Base-by-base conservation (phyloP, 768 basidiomycete genomes). In the Strobilomyces echinocephalus region DNA sequence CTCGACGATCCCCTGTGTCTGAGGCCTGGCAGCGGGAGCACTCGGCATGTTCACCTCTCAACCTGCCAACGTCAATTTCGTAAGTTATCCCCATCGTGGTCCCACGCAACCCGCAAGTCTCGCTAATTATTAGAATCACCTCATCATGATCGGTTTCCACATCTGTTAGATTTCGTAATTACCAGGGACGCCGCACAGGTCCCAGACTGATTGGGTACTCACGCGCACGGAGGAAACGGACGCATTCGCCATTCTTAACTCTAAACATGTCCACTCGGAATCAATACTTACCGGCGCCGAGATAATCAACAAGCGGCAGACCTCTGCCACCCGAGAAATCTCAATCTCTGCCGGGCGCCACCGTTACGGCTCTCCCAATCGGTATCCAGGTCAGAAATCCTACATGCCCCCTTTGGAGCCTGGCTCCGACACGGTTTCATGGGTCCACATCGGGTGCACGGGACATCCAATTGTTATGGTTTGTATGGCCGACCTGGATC, bases 331-430 rank as follows among this genome's bases (percentile, higher is more conserved):
- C 39, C 54, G 52, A 54, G 46, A 26, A 30, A 54, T 45, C 49
- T 55, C 38, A 63, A 55, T 59, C 53, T 50, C 54, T 58, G 50
- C 64, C 60, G 63, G 64, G 65, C 49, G 24, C 65, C 65, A 49
- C 63, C 64, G 63, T 61, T 15, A 56, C 62, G 59, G 54, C 38
- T 31, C 10, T 51, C 50, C 61, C 54, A 57, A 60, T 56, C 40
- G 52, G 61, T 60, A 57, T 53, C 58, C 59, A 57, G 52, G 62
- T 46, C 49, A 49, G 57, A 50, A 59, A 52, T 42, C 49, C 44
- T 41, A 33, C 26, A 11, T 38, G 3, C 40, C 42, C 44, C 59
- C 33, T 48, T 58, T 50, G n/a, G 43, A 21, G 24, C 42, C 43
- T 45, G 33, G 48, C 60, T 52, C 21, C 31, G 49, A 51, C 39